Base-by-base conservation (phyloP, 805 yeast genomes). In the Candida suzukii region DNA sequence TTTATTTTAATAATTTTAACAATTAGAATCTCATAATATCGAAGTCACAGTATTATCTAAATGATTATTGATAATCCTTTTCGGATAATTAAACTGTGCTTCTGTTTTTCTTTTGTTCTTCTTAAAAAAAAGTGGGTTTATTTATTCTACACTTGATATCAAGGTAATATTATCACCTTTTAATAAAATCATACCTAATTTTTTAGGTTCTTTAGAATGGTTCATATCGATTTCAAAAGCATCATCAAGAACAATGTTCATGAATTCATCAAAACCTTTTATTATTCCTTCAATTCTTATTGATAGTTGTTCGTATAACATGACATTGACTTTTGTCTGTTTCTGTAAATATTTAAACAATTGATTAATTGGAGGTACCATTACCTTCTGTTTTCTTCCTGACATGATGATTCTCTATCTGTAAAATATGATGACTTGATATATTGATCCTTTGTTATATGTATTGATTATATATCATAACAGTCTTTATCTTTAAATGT, bases 101-200 rank as follows among this genome's bases (percentile, higher is more conserved):
- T n/a, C n/a, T n/a, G n/a, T n/a, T n/a, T n/a, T n/a, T n/a, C n/a
- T n/a, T n/a, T n/a, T n/a, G 31, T 28, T 28, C 31, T 28, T 13
- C n/a, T 24, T 24, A 27, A 13, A 27, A 11, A 14, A 11, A 13
- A 6, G 11, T 9, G n/a, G 16, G 11, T 7, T 29, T 11, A 11
- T 11, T 35, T 14, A 46, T 21, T 50, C 50, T 9, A 48, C 35
- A 21, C 49, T 53, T 60, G 78, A 33, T 64, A 93, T 83, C 43
- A 91, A 64, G 9, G 96, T 83, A 35, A 93, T 86, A 57, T 88
- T 93, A 57, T 93, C 99, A 4, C 99, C 99, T 61, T 93, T 93
- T 43, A 93, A 67, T 49, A 93, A 59, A 20, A 93, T 76, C 44
- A 84, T 68, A 1, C 96, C 96, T 43, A 87, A 55, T n/a, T 64